Base-by-base conservation (phyloP, 1,284 basidiomycete genomes). In the Phenoliferia sp. region DNA sequence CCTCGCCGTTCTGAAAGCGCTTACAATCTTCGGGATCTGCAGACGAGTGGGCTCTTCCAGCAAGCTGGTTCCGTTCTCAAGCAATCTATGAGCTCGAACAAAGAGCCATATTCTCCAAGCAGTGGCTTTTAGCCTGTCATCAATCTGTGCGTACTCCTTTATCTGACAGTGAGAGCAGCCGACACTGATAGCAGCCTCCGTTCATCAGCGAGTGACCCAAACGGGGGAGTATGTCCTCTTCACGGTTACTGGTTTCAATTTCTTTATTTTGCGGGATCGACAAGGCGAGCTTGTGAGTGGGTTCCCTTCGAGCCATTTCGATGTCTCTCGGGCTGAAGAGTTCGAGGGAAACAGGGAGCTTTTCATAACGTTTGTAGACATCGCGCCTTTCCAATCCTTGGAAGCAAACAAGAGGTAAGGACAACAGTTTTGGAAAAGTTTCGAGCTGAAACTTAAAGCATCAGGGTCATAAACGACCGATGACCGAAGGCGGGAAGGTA, bases 101-200 rank as follows among this genome's bases (percentile, higher is more conserved):
- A 2, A 32, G 76, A 83, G 78, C 54, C 19, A 50, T 65, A 22
- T 65, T 65, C 60, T 15, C 26, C 26, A 50, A 48, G 32, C 29
- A 50, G 39, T 65, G 64, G 64, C 54, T 61, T 16, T 29, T 65
- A 12, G 22, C 31, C 7, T 34, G 36, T 10, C 60, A 65, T 48
- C 36, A 61, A n/a, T 44, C 55, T 22, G 55, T 59, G 31, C 17
- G 62, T 39, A n/a, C 58, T 22, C 35, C 19, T 39, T 44, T 56
- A 16, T 22, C 7, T 5, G n/a, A 26, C 7, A 17, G 29, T 32
- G 26, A 22, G 19, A 28, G 55, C 22, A 10, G 32, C 17, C 4
- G 15, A 19, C 7, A 33, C 19, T 32, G 16, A 19, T 15, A 1
- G 2, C 16, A 16, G 36, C 32, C 29, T 50, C 44, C 5, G 19